Evolutionary conservation across 129 eudicot species (phyloP).

Genomic region (Centrapalus pauciflorus): DNA sequence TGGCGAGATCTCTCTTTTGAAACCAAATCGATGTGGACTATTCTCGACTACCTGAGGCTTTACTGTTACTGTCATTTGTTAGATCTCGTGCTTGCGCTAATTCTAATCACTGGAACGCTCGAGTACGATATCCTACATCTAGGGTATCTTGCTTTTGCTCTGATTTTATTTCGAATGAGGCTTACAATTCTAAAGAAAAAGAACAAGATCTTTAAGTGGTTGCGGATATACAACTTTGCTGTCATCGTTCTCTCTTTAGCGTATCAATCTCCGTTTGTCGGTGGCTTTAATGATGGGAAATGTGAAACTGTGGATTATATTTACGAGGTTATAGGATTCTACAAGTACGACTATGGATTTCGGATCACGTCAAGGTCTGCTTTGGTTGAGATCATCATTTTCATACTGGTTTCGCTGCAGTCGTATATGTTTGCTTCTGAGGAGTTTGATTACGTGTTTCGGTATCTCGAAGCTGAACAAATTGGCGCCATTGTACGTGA

Average conservation of each 20-base stretch:
- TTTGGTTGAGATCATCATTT: conserved; percentile 46
- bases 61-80: conserved; percentile 50
- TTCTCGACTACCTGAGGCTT: conserved; percentile 41
- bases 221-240: conserved; percentile 50
- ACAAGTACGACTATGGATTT: conserved; percentile 51
- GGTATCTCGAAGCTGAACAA: conserved; percentile 52
- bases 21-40: conserved; percentile 56
- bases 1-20: conserved; percentile 49
- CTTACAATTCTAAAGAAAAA: conserved; percentile 46
- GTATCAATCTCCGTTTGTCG: conserved; percentile 48
- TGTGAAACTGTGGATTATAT: conserved; percentile 40
- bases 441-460: conserved; percentile 53
- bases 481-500: conserved; percentile 51
- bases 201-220: conserved; percentile 43
- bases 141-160: conserved; percentile 47
- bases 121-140: conserved; percentile 56
- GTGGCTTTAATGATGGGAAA: conserved; percentile 40
- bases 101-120: conserved; percentile 44
- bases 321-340: conserved; percentile 51
- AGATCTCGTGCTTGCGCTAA: conserved; percentile 51
- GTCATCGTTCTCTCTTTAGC: conserved; percentile 46
- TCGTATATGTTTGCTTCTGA: conserved; percentile 55
- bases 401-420: conserved; percentile 43
- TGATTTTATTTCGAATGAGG: conserved; percentile 43
- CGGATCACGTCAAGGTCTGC: conserved; percentile 49